Evolutionary conservation across 2,329 filamentous ascomycete genomes (phyloP), one percentile per base, ranked within the genome.

Genomic region (Penicillium sp.): DNA sequence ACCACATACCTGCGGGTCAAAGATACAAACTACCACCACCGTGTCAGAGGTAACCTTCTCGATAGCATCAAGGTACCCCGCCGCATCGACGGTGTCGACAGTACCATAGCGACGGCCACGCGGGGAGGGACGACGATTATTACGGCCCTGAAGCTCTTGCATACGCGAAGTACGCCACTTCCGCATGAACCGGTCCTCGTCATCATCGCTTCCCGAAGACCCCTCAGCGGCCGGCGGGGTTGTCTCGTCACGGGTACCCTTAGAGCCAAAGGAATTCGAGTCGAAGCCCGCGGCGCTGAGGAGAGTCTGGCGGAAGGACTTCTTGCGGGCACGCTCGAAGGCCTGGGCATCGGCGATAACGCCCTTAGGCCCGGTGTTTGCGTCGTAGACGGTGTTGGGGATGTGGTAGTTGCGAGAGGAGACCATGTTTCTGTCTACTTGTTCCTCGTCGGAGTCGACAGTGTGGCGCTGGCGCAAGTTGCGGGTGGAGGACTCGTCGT

Each of bases 21-120:
- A 94, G 59, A 99, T 91, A 75, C 93, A 95, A 23, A 99, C 94
- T 2, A 97, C 88, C 2, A 97, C 92, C 3, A 89, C 83, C 0
- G 90, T 93, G 40, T 93, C 89, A 41, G 86, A 75, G 32, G 85
- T 80, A 4, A 93, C 90, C 74, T 91, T 94, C 76, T 99, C 94
- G 62, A 97, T 91, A 49, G 93, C 92, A 72, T 97, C 92, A n/a
- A 99, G 82, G 66, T 96, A 99, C 15, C 92, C 94, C 58, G 88
- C 79, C 7, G 91, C 93, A 77, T 97, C 92, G 1, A 97, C 94
- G 52, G 85, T 82, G 55, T 92, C 88, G 56, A 97, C 77, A 10
- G 82, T 83, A 18, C 94, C 94, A 68, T 89, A 97, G 51, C 87
- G 80, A 59, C 89, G 80, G 58, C 88, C 83, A 63, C 87, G 91